Conservation (phyloP, 805 yeast species). For the Candida koratica region DNA sequence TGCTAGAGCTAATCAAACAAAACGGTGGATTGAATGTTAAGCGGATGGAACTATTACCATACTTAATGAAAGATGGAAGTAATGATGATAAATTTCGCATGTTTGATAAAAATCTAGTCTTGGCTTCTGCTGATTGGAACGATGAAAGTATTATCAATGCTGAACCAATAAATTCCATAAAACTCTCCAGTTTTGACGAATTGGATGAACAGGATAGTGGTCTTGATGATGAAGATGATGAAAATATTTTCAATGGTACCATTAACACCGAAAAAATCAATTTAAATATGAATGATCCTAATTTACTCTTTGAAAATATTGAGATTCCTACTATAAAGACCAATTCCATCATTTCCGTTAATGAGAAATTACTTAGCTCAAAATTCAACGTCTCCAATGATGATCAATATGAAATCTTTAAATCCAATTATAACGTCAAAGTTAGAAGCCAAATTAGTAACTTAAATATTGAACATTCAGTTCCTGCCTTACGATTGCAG, state of each 20-base stretch:
- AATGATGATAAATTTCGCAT: slow-evolving; percentile 37
- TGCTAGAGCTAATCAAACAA: slow-evolving; percentile 25
- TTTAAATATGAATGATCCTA: slow-evolving; percentile 85
- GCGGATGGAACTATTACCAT: slow-evolving; percentile 22
- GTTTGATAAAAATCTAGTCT: slow-evolving; percentile 51
- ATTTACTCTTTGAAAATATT: slow-evolving; percentile 53
- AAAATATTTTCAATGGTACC: slow-evolving; percentile 73
- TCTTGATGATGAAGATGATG: slow-evolving; percentile 43
- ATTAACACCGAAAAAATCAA: slow-evolving; percentile 40
- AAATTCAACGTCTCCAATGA: slow-evolving; percentile 89
- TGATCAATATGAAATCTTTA: slow-evolving; percentile 73
- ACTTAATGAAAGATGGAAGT: slow-evolving; percentile 30
- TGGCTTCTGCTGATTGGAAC: slow-evolving; percentile 79
- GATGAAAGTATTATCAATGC: slow-evolving; percentile 59
- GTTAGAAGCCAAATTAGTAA: slow-evolving; percentile 91
- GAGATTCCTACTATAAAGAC: slow-evolving; percentile 29
- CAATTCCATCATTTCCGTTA: slow-evolving; percentile 46
- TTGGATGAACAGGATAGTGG: slow-evolving; percentile 11
- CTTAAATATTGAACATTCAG: slow-evolving; percentile 83
- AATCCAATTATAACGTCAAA: slow-evolving; percentile 84
- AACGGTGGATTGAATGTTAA: slow-evolving; percentile 18
- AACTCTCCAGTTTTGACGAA: slow-evolving; percentile 8
- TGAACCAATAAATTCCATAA: slow-evolving; percentile 16
- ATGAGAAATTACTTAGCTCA: slow-evolving; percentile 49
- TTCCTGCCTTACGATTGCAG: slow-evolving; percentile 83